Conservation (phyloP, 2,329 filamentous ascomycete species). For the Monosporascus sp. region DNA sequence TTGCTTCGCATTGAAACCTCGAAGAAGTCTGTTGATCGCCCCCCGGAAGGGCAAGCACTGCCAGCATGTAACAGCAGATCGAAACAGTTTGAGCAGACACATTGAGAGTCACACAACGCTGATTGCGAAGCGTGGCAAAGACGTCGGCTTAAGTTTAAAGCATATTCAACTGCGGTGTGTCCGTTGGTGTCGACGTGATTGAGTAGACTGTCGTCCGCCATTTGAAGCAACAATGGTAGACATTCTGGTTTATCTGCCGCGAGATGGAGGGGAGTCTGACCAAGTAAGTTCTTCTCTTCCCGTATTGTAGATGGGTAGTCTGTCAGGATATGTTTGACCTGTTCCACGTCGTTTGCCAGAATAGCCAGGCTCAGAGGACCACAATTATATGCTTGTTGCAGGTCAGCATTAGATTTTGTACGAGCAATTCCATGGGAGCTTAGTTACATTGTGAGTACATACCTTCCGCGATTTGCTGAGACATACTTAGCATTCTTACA, state of each 20-base stretch:
- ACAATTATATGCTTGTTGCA: background rate
- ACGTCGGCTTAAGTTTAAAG: background rate
- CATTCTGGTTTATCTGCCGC: background rate
- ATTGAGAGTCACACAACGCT: background rate
- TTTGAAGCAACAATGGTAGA: background rate
- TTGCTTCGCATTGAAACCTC: background rate
- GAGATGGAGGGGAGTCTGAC: background rate
- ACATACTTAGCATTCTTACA: no score
- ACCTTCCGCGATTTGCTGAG: background rate
- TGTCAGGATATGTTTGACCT: background rate
- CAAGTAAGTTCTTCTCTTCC: background rate
- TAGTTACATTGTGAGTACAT: background rate
- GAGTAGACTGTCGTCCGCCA: background rate
- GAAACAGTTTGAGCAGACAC: background rate
- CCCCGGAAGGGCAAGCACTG: background rate
- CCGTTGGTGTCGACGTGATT: background rate
- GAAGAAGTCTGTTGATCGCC: rapidly evolving
- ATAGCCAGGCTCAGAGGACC: background rate
- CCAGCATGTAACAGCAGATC: background rate
- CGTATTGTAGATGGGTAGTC: background rate
- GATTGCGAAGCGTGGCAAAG: background rate
- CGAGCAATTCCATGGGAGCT: background rate
- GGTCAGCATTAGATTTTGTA: background rate
- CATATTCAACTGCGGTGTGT: background rate
- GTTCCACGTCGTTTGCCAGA: background rate